These are phyloP conservation scores for Ehretia macrophylla DNA, from an alignment of 257 asterid genomes.

Conservation along the genomic window DNA sequence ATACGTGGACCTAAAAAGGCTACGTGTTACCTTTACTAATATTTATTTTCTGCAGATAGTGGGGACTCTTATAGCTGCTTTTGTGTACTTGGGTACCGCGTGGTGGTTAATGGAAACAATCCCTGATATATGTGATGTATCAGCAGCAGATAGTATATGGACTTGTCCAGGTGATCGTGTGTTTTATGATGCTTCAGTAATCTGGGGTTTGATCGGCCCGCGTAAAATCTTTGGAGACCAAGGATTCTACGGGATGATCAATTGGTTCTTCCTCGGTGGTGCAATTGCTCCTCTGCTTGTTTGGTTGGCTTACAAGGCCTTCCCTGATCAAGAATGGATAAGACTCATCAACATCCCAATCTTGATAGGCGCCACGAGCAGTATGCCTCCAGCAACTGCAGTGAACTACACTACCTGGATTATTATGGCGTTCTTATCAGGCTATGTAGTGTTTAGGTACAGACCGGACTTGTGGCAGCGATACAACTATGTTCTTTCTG, in stretches of 20 bases:
- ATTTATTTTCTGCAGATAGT: constrained; percentile 23
- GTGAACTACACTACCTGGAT: constrained; percentile 77
- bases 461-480: constrained; percentile 61
- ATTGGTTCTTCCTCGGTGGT: constrained; percentile 69
- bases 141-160: constrained; percentile 58
- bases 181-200: constrained; percentile 71
- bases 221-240: constrained; percentile 45
- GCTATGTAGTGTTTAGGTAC: constrained; percentile 40
- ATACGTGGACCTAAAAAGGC: no score
- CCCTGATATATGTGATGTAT: constrained; percentile 20
- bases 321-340: constrained; percentile 65
- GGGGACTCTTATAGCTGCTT: constrained; percentile 20
- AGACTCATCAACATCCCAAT: constrained; percentile 58
- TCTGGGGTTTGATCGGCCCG: constrained; percentile 90
- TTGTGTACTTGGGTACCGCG: constrained; percentile 18
- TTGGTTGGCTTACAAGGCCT: constrained; percentile 38
- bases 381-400: constrained; percentile 70
- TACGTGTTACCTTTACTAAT: no score
- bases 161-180: constrained; percentile 69
- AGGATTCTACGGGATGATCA: constrained; percentile 52
- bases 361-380: constrained; percentile 34
- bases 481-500: constrained; percentile 61
- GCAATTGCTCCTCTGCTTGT: constrained; percentile 48
- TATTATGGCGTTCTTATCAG: constrained; percentile 35
- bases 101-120: constrained; percentile 30